Evolutionary conservation across 2,329 filamentous ascomycete species (phyloP), one percentile per base, ranked within the genome.

Genomic region (Pyrenochaeta sp.): DNA sequence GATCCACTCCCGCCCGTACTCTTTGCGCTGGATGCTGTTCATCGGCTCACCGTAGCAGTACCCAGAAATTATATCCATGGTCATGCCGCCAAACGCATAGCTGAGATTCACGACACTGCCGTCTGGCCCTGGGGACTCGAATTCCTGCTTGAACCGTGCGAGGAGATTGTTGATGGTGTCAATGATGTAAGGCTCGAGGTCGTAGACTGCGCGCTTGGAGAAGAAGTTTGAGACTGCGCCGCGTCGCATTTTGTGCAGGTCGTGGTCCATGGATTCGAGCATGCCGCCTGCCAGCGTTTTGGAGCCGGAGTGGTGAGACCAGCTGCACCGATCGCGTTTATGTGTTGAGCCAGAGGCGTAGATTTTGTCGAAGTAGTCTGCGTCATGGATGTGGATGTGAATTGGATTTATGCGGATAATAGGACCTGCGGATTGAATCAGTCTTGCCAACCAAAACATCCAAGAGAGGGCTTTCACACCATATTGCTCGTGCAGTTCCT

Each of bases 401-500:
- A 37, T 28, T 2, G 51, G 51, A 20, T 49, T 52, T 11, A 55
- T 52, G 13, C 52, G 49, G 7, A 55, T 37, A 8, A 54, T 54
- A 3, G 51, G 48, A 10, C 41, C 45, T 44, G n/a, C n/a, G n/a
- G n/a, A n/a, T n/a, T n/a, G n/a, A n/a, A 6, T 13, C 17, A 13
- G 21, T 7, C 5, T 11, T 21, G 4, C 18, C 11, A 21, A 13
- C 7, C 11, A 32, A 20, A 11, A 9, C 10, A n/a, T 18, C 15
- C 11, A 32, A 7, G 6, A n/a, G 7, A n/a, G 15, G 27, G 17
- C 7, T 14, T n/a, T 11, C 22, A 29, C 48, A 53, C 41, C 65
- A 11, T 32, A 69, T 43, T 54, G 31, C 15, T 60, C 49, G 38
- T 71, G 67, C 26, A 69, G 32, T 17, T 60, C 46, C 14, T 62